Base-by-base conservation (phyloP, 2,329 filamentous ascomycete genomes). In the Teratosphaeria destructans region DNA sequence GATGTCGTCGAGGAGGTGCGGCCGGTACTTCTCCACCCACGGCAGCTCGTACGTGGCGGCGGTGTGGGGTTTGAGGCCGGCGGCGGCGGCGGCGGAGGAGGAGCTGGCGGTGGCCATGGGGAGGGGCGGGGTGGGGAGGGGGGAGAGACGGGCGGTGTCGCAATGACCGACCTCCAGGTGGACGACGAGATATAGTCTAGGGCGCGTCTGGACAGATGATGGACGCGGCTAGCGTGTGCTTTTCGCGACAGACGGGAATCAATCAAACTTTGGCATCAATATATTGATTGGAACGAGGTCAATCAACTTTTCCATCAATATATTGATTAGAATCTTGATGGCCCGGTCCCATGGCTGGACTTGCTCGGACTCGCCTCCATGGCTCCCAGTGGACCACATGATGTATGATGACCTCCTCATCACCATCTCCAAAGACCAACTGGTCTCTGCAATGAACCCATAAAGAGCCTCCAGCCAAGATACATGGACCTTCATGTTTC, bases 1-100 rank as follows among this genome's bases (percentile, higher is more conserved):
- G 57, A 99, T 87, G 77, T 99, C 93, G 76, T 97, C 91, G 34
- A 99, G 85, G 75, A 95, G 95, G 57, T 95, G 83, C 1, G 94
- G 94, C 47, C 94, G 84, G 78, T 97, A 99, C 75, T 99, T 99
- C 77, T 99, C 94, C 62, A 99, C 94, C 88, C 89, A 94, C 76
- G 89, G 89, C 59, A 94, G 78, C 74, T 94, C 89, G 67, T 91
- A 92, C 65, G 75, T 77, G n/a, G 75, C 68, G 70, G 66, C 74
- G 37, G 73, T 69, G 35, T 75, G 73, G 5, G 73, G 67, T 62
- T 75, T 76, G 60, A 74, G 67, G 63, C 76, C 75, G 59, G 78
- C 78, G 66, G 70, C 29, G 29, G 70, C 29, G 29, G 29, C 71
- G 57, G 71, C 68, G 26, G 43, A 19, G n/a, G 43, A 80, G 52